Evolutionary conservation across 345 rosid genomes (phyloP).

Genomic region (Rhodamnia argentea): DNA sequence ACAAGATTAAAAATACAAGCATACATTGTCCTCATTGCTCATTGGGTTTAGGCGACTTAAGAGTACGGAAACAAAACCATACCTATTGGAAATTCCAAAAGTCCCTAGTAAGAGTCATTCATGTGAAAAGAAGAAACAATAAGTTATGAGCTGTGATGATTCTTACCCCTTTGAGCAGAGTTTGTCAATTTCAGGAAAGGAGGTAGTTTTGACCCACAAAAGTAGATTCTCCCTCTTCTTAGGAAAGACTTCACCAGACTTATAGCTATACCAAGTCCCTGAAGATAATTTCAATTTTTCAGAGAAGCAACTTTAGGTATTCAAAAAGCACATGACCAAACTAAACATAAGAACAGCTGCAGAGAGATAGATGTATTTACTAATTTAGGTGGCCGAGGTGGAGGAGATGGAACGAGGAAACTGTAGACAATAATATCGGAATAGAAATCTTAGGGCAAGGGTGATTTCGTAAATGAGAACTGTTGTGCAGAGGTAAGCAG

Average conservation of each 20-base stretch:
- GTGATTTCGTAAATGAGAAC: not conserved
- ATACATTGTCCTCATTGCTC: conserved; percentile 33
- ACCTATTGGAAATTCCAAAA: conserved; percentile 29
- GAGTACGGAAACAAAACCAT: conserved; percentile 40
- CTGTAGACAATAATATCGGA: not conserved
- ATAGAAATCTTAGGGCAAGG: not conserved
- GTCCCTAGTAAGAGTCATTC: conserved; percentile 8
- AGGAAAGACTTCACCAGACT: conserved; percentile 28
- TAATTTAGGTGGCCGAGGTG: not conserved
- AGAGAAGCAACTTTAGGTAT: not conserved
- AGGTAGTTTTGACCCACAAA: conserved; percentile 36
- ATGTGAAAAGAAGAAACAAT: not conserved
- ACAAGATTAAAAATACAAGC: conserved; percentile 7
- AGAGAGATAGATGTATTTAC: not conserved
- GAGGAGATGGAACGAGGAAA: not conserved
- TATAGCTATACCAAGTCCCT: conserved; percentile 22
- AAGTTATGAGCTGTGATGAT: not conserved
- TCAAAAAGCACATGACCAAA: not conserved
- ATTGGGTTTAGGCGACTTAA: conserved; percentile 37
- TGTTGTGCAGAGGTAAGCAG: not conserved
- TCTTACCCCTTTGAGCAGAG: conserved; percentile 44
- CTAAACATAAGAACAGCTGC: not conserved
- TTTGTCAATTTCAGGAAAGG: conserved; percentile 35
- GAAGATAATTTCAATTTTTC: conserved; percentile 1
- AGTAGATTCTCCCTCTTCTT: conserved; percentile 44